These are phyloP conservation scores for Tephrocybe sp. DNA, from an alignment of 768 basidiomycete species.

Conservation along the genomic window DNA sequence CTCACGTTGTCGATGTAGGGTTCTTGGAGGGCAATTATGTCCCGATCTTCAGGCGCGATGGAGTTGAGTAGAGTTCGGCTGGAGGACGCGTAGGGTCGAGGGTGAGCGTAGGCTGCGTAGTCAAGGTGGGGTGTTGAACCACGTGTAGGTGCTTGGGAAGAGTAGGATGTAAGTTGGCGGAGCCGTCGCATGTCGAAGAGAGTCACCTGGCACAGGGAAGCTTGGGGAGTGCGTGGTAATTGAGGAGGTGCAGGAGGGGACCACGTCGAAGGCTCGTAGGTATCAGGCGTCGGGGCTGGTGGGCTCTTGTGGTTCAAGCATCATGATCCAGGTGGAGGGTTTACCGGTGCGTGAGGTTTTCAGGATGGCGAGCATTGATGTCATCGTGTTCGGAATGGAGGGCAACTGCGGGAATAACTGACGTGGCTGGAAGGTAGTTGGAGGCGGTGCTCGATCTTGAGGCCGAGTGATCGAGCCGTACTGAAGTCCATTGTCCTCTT, in stretches of 20 bases:
- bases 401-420: background rate
- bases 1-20: slow-evolving; percentile 21
- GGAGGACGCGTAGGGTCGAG: slow-evolving; percentile 14
- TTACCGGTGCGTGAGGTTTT: slow-evolving; percentile 6
- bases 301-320: background rate
- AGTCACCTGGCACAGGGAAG: too few species aligned
- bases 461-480: background rate
- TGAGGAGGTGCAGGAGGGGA: too few species aligned
- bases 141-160: too few species aligned
- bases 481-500: background rate
- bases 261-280: too few species aligned
- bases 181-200: too few species aligned
- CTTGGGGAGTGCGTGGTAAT: too few species aligned
- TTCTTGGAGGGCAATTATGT: slow-evolving; percentile 28
- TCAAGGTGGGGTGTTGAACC: slow-evolving; percentile 22
- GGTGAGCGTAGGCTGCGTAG: background rate
- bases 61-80: slow-evolving; percentile 24
- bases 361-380: background rate
- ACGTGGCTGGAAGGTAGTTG: background rate
- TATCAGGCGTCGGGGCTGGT: too few species aligned
- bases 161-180: too few species aligned
- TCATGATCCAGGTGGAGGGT: background rate
- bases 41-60: slow-evolving; percentile 8
- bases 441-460: background rate
- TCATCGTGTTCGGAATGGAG: background rate